phyloP scores from a whole-genome alignment of 495 filamentous ascomycete species.

The Annulohypoxylon stygium region DNA sequence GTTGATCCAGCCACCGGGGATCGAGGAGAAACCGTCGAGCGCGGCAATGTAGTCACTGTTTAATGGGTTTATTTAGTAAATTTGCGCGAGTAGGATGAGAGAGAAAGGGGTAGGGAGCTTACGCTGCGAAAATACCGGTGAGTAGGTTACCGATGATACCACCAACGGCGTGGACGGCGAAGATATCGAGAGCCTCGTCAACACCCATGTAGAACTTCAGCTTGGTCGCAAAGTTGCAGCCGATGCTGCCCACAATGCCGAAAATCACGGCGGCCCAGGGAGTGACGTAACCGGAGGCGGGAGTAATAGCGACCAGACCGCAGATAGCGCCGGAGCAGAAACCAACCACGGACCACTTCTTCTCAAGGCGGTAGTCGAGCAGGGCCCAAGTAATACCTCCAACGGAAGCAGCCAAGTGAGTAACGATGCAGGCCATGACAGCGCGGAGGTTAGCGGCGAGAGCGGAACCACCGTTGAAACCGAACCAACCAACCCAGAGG shows the following conservation, averaged over 20 bases:
- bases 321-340: constrained; percentile 97
- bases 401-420: constrained; percentile 90
- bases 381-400: constrained; percentile 89
- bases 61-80: constrained; percentile 4
- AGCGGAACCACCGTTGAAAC: constrained; percentile 98
- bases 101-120: constrained; percentile 49
- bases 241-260: constrained; percentile 84
- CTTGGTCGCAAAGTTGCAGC: constrained; percentile 96
- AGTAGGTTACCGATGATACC: constrained; percentile 81
- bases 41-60: constrained; percentile 79
- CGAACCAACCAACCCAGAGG: constrained; percentile 99
- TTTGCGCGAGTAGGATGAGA: background rate
- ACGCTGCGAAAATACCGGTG: constrained; percentile 86
- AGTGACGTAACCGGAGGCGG: constrained; percentile 86
- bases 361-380: constrained; percentile 93
- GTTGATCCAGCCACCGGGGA: constrained; percentile 80
- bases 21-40: constrained; percentile 75
- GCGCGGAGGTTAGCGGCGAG: constrained; percentile 97
- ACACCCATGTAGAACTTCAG: constrained; percentile 80
- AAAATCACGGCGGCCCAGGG: constrained; percentile 91
- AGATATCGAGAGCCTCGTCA: constrained; percentile 86
- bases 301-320: constrained; percentile 91
- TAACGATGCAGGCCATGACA: constrained; percentile 97
- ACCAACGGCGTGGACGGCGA: constrained; percentile 82
- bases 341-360: constrained; percentile 99